phyloP scores from a whole-genome alignment of 2,329 filamentous ascomycete genomes.

The Aspergillaceae sp. region DNA sequence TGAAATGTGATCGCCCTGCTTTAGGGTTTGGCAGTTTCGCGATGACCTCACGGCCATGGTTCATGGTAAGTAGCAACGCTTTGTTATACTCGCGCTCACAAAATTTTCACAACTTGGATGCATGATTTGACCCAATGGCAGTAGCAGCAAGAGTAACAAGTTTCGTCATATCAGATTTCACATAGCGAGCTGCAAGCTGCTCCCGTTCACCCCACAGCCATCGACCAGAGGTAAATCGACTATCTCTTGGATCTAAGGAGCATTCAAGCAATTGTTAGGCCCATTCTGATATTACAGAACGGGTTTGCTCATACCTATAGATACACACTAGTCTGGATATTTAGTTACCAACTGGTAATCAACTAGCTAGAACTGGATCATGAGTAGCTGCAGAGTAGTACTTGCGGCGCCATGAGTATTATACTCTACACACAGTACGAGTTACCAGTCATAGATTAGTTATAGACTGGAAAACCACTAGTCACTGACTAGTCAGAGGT shows the following conservation, averaged over 20 bases:
- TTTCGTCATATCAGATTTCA: slow-evolving; percentile 24
- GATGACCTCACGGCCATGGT: slow-evolving; percentile 17
- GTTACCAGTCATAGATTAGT: too few relatives aligned
- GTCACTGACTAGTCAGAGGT: too few relatives aligned
- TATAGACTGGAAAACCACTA: too few relatives aligned
- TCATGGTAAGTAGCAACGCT: slow-evolving; percentile 23
- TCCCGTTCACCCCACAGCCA: slow-evolving; percentile 29
- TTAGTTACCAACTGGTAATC: too few relatives aligned
- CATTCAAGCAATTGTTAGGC: neutral
- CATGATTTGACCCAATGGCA: slow-evolving; percentile 22
- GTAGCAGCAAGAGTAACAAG: slow-evolving; percentile 26
- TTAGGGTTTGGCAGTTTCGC: slow-evolving; percentile 22
- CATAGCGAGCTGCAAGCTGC: slow-evolving; percentile 23
- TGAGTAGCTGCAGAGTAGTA: too few relatives aligned
- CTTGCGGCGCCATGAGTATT: too few relatives aligned
- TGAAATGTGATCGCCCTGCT: slow-evolving; percentile 18
- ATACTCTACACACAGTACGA: too few relatives aligned
- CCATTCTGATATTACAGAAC: neutral
- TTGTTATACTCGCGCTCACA: slow-evolving; percentile 20
- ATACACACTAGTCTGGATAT: neutral
- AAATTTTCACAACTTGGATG: slow-evolving; percentile 23
- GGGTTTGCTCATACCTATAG: neutral
- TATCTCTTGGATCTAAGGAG: neutral
- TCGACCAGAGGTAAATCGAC: slow-evolving; percentile 20
- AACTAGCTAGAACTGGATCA: too few relatives aligned